These are phyloP conservation scores for Cynanchum wilfordii DNA, from an alignment of 257 asterid genomes.

Conservation along the genomic window DNA sequence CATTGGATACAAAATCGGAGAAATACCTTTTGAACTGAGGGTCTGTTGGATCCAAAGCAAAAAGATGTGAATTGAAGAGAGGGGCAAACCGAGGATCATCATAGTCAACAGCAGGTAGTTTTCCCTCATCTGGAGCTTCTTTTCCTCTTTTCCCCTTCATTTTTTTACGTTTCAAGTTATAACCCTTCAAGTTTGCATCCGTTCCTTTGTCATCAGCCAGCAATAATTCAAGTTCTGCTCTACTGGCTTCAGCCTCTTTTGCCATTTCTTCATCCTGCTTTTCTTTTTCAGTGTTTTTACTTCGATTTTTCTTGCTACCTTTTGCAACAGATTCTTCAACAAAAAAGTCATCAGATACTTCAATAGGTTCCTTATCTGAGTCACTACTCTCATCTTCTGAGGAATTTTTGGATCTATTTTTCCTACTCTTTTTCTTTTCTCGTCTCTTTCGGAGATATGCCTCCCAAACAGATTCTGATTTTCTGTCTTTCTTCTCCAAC, in stretches of 20 bases:
- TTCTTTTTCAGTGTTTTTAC: slow-evolving; percentile 21
- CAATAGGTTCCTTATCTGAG: slow-evolving; percentile 41
- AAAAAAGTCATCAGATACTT: slow-evolving; percentile 71
- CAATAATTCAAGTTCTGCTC: slow-evolving; percentile 85
- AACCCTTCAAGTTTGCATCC: slow-evolving; percentile 64
- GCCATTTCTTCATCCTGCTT: slow-evolving; percentile 31
- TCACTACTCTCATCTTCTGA: slow-evolving; percentile 65
- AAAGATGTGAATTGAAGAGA: slow-evolving; percentile 49
- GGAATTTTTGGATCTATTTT: slow-evolving; percentile 50
- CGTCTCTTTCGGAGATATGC: slow-evolving; percentile 56
- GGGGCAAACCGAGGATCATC: slow-evolving; percentile 79
- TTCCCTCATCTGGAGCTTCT: slow-evolving; percentile 45
- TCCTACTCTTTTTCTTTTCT: slow-evolving; percentile 68
- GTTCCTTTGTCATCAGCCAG: slow-evolving; percentile 62
- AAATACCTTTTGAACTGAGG: slow-evolving; percentile 89
- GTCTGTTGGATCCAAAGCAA: slow-evolving; percentile 91
- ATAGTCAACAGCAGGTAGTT: slow-evolving; percentile 51
- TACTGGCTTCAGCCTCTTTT: slow-evolving; percentile 61
- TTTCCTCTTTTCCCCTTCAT: slow-evolving; percentile 65
- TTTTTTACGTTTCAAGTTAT: slow-evolving; percentile 65
- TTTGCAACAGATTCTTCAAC: slow-evolving; percentile 47
- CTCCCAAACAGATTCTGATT: slow-evolving; percentile 89
- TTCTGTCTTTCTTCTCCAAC: slow-evolving; percentile 71
- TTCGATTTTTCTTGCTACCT: slow-evolving; percentile 25
- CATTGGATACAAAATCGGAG: neutral